phyloP scores from a whole-genome alignment of 805 yeast genomes.

The Candida maesae region DNA sequence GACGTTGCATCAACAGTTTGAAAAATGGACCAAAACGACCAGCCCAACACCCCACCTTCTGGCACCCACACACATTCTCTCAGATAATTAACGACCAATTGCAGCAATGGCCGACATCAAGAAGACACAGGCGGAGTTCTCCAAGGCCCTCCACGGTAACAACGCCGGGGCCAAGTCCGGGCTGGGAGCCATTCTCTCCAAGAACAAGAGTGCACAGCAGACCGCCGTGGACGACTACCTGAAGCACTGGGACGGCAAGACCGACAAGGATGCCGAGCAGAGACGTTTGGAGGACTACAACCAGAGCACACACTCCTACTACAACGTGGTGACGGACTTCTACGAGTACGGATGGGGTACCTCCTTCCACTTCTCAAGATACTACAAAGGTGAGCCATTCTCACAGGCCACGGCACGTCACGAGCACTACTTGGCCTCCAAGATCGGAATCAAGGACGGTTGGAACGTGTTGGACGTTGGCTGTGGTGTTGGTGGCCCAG shows the following conservation, averaged over 20 bases:
- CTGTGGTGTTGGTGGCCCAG: conserved; percentile 99
- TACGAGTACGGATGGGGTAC: conserved; percentile 99
- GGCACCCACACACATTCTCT: neutral
- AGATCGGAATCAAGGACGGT: conserved; percentile 73
- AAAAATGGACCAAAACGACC: too few relatives aligned
- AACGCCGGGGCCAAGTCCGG: conserved; percentile 63
- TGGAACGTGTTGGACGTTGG: conserved; percentile 96
- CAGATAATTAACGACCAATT: too few relatives aligned
- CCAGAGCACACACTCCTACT: conserved; percentile 88
- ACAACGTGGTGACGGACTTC: conserved; percentile 95
- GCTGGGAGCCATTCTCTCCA: conserved; percentile 68
- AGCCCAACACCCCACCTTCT: too few relatives aligned
- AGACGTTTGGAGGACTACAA: conserved; percentile 81
- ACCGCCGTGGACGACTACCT: conserved; percentile 87
- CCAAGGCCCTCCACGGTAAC: conserved; percentile 84
- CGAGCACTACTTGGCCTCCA: conserved; percentile 89
- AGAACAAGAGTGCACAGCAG: conserved; percentile 73
- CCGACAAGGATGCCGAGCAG: conserved; percentile 65
- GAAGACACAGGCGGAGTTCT: conserved; percentile 50
- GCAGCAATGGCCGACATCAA: conserved; percentile 8
- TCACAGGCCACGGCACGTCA: conserved; percentile 94
- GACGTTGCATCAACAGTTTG: too few relatives aligned
- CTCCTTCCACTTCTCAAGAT: conserved; percentile 95
- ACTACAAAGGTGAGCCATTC: conserved; percentile 90
- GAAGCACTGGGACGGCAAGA: conserved; percentile 96